Evolutionary conservation across 2,329 filamentous ascomycete species (phyloP).

Genomic region (Bipolaris oryzae): DNA sequence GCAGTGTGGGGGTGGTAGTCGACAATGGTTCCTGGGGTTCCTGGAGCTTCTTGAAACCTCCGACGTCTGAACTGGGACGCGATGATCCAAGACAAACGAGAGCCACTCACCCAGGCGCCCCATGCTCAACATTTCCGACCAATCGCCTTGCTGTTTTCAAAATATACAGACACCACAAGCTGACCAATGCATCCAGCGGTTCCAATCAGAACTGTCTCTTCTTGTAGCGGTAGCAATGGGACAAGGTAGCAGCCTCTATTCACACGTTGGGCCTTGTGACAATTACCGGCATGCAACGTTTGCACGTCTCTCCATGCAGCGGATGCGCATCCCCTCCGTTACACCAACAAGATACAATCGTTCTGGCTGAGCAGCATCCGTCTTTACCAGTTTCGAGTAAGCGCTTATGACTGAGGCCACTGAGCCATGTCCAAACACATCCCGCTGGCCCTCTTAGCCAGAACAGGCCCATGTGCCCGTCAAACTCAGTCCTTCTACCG

Average conservation of each 20-base stretch:
- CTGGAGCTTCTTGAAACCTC: slow-evolving; percentile 14
- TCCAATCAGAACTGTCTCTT: slow-evolving; percentile 1
- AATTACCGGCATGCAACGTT: slow-evolving; percentile 35
- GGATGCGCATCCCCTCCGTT: slow-evolving; percentile 33
- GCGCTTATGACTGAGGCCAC: slow-evolving; percentile 39
- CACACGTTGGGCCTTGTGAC: slow-evolving; percentile 39
- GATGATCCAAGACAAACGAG: slow-evolving; percentile 23
- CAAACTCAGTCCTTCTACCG: slow-evolving; percentile 31
- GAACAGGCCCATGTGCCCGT: slow-evolving; percentile 27
- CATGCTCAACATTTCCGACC: slow-evolving; percentile 6
- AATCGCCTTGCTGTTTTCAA: slow-evolving; percentile 10
- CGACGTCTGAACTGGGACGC: slow-evolving; percentile 29
- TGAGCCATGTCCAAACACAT: slow-evolving; percentile 34
- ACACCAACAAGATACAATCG: slow-evolving; percentile 34
- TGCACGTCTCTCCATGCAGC: slow-evolving; percentile 32
- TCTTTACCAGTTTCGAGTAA: slow-evolving; percentile 30
- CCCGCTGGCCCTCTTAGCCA: slow-evolving; percentile 25
- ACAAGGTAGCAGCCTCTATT: slow-evolving; percentile 45
- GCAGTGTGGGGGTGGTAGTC: slow-evolving; percentile 6
- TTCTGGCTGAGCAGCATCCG: slow-evolving; percentile 38
- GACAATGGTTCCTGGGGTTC: slow-evolving; percentile 9
- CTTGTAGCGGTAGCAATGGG: slow-evolving; percentile 20
- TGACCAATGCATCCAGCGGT: background rate
- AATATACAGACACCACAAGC: slow-evolving; percentile 12
- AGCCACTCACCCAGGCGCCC: slow-evolving; percentile 12